Conservation (phyloP, 179 eudicot genomes). For the Vitellaria paradoxa region DNA sequence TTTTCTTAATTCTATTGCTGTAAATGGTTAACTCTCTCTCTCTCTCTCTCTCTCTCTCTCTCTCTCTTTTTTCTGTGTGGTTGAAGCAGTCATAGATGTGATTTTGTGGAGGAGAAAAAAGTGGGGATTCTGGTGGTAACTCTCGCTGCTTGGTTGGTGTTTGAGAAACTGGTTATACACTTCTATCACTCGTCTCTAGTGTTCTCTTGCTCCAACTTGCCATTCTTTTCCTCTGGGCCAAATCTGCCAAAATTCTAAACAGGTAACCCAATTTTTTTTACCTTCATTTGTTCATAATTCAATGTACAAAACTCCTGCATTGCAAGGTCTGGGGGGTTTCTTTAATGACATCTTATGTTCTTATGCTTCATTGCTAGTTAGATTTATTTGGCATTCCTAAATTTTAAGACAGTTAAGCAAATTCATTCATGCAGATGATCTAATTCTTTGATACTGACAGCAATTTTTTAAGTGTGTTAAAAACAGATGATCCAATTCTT, state of each 20-base stretch:
- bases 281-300: too few relatives aligned
- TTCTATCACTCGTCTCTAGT: constrained; percentile 59
- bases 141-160: constrained; percentile 61
- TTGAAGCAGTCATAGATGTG: constrained; percentile 75
- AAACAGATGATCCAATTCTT: not conserved
- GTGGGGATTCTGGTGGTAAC: constrained; percentile 39
- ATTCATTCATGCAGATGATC: constrained; percentile 20
- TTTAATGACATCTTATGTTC: not conserved
- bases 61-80: too few relatives aligned
- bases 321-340: too few relatives aligned
- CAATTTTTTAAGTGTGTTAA: not conserved
- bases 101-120: constrained; percentile 69
- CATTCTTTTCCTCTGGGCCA: constrained; percentile 84
- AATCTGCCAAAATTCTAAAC: constrained; percentile 79
- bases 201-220: constrained; percentile 70
- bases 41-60: too few relatives aligned
- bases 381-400: not conserved
- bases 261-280: constrained; percentile 36
- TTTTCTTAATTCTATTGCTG: not conserved
- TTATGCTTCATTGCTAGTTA: not conserved
- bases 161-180: constrained; percentile 76
- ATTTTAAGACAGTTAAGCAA: not conserved
- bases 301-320: too few relatives aligned
- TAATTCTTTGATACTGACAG: not conserved
- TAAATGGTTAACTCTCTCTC: not conserved